These are phyloP conservation scores for Paracoccidioides brasiliensis DNA, from an alignment of 2,329 filamentous ascomycete species.

Conservation along the genomic window DNA sequence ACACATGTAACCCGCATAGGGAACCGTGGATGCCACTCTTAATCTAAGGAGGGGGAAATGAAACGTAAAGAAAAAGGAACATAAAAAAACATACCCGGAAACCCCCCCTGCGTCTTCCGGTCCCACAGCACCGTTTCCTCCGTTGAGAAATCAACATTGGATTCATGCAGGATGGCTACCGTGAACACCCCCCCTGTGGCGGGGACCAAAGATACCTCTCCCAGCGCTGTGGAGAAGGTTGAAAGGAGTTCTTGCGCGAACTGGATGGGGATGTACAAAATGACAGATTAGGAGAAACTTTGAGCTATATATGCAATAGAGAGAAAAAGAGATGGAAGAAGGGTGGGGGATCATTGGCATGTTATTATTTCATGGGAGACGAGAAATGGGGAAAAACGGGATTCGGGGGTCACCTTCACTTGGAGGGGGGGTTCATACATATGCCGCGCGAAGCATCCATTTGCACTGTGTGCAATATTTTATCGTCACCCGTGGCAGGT, in stretches of 20 bases:
- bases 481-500: conserved; percentile 67
- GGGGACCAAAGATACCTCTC: conserved; percentile 78
- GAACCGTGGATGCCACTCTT: too few species aligned
- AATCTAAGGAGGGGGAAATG: background rate
- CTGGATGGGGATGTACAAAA: conserved; percentile 32
- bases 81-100: conserved; percentile 47
- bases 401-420: too few species aligned
- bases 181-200: conserved; percentile 72
- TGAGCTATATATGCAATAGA: background rate
- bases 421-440: conserved; percentile 46
- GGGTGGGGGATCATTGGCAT: background rate
- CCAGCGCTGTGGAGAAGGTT: conserved; percentile 71
- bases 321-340: background rate
- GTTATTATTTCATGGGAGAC: background rate
- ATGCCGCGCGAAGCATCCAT: conserved; percentile 79
- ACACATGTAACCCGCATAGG: too few species aligned
- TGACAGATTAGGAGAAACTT: background rate
- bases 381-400: too few species aligned
- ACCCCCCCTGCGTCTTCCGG: conserved; percentile 71
- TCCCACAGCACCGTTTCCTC: conserved; percentile 64
- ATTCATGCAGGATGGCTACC: conserved; percentile 46
- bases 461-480: conserved; percentile 88
- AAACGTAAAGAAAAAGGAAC: background rate
- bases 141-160: conserved; percentile 16
- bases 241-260: conserved; percentile 91